Evolutionary conservation across 2,329 filamentous ascomycete genomes (phyloP).

Genomic region (Claviceps sp.): DNA sequence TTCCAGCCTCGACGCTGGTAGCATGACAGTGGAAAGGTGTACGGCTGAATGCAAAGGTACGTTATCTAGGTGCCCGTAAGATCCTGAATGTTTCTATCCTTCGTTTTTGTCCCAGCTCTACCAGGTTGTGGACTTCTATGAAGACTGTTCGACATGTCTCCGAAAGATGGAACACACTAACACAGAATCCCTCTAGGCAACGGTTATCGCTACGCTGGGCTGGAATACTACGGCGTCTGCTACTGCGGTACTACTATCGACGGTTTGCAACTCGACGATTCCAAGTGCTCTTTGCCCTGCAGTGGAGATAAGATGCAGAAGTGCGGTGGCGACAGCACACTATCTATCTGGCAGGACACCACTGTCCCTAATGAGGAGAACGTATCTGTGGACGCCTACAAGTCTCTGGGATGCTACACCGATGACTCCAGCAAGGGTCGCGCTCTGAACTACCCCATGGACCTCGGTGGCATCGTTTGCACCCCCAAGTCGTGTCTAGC

Average conservation of each 20-base stretch:
- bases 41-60: slow-evolving; percentile 34
- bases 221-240: slow-evolving; percentile 38
- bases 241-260: slow-evolving; percentile 39
- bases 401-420: slow-evolving; percentile 48
- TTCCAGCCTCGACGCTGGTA: slow-evolving; percentile 21
- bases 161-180: background rate
- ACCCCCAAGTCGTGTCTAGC: slow-evolving; percentile 29
- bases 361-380: slow-evolving; percentile 30
- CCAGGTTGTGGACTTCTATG: too few species aligned
- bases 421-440: slow-evolving; percentile 28
- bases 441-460: slow-evolving; percentile 31
- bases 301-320: slow-evolving; percentile 29
- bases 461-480: slow-evolving; percentile 22
- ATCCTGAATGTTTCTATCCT: background rate
- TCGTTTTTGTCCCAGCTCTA: background rate
- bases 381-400: slow-evolving; percentile 37
- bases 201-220: slow-evolving; percentile 36
- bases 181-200: slow-evolving; percentile 22
- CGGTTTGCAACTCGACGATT: slow-evolving; percentile 35
- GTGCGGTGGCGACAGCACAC: slow-evolving; percentile 33
- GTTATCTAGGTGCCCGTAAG: slow-evolving; percentile 1
- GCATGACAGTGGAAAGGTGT: slow-evolving; percentile 36
- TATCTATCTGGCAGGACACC: slow-evolving; percentile 36
- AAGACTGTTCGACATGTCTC: background rate
- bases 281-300: slow-evolving; percentile 45